phyloP scores from a whole-genome alignment of 176 grass and related monocot genomes.

The Oryza nivara region DNA sequence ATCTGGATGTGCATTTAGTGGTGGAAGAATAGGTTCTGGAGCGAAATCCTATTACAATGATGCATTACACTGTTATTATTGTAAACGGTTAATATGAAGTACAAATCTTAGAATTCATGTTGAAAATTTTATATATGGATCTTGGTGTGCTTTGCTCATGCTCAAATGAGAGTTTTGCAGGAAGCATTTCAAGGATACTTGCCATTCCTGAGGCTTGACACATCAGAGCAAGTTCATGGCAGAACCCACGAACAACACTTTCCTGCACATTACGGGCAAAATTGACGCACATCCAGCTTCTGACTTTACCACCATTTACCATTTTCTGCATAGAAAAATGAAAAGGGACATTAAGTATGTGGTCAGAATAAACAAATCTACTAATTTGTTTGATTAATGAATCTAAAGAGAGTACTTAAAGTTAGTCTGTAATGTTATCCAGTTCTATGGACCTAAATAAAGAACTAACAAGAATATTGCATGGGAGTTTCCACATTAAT shows the following conservation, averaged over 20 bases:
- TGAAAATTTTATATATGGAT: slow-evolving; percentile 20
- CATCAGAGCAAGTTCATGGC: slow-evolving; percentile 62
- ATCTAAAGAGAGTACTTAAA: not conserved
- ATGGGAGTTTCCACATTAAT: not conserved
- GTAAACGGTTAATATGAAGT: not conserved
- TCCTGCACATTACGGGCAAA: slow-evolving; percentile 68
- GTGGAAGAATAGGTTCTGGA: slow-evolving; percentile 50
- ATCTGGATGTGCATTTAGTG: slow-evolving; percentile 43
- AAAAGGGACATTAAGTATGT: not conserved
- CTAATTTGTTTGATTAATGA: not conserved
- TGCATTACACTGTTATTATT: slow-evolving; percentile 1
- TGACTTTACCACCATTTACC: slow-evolving; percentile 63
- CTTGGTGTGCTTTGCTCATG: not conserved
- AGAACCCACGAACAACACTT: slow-evolving; percentile 43
- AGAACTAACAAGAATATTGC: not conserved
- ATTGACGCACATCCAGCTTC: slow-evolving; percentile 63
- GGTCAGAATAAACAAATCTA: not conserved
- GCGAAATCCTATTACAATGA: slow-evolving; percentile 49
- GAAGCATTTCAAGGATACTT: slow-evolving; percentile 20
- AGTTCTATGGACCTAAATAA: slow-evolving; percentile 7
- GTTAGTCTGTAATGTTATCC: not conserved
- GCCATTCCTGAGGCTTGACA: slow-evolving; percentile 72
- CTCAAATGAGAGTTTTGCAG: slow-evolving; percentile 16
- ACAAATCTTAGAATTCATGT: slow-evolving; percentile 1
- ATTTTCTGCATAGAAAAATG: slow-evolving; percentile 55